Percentiles rank a stretch among this genome's conserved stretches.
Conservation (phyloP, 2,329 filamentous ascomycete species). For the Fusarium nanum region DNA sequence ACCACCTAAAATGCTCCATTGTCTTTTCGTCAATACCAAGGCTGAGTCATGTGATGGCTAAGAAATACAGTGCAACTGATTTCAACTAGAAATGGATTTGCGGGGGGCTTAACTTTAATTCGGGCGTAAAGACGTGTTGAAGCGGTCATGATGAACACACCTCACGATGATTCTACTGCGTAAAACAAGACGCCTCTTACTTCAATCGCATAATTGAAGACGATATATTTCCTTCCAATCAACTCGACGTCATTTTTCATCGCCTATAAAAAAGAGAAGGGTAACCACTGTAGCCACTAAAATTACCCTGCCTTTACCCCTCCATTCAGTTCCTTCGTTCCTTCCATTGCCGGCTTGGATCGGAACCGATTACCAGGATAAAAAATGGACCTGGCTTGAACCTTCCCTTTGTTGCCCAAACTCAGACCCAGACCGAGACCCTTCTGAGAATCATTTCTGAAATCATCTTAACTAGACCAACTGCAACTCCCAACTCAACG, state of each 20-base stretch:
- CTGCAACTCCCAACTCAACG: conserved; percentile 19
- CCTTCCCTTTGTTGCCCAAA: conserved; percentile 16
- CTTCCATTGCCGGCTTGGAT: conserved; percentile 43
- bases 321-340: neutral
- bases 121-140: neutral
- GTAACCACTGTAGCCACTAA: neutral
- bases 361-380: conserved; percentile 38
- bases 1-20: neutral
- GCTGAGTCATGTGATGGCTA: conserved; percentile 42
- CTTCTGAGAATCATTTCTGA: conserved; percentile 35
- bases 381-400: conserved; percentile 37
- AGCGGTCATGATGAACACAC: conserved; percentile 30
- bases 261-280: conserved; percentile 19
- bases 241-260: conserved; percentile 39
- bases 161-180: neutral
- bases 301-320: conserved; percentile 3
- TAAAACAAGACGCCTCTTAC: conserved; percentile 2
- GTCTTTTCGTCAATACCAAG: neutral
- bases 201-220: conserved; percentile 1
- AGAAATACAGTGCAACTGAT: neutral
- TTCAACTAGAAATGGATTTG: conserved; percentile 11
- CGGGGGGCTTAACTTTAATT: conserved; percentile 29
- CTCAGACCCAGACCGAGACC: conserved; percentile 4
- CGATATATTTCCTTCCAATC: neutral
- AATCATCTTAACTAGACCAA: conserved; percentile 28